Percentiles rank a stretch among this genome's conserved stretches.
Evolutionary conservation across 1,139 yeast genomes (phyloP).

Genomic region (Protomyces lactucae-debilis): DNA sequence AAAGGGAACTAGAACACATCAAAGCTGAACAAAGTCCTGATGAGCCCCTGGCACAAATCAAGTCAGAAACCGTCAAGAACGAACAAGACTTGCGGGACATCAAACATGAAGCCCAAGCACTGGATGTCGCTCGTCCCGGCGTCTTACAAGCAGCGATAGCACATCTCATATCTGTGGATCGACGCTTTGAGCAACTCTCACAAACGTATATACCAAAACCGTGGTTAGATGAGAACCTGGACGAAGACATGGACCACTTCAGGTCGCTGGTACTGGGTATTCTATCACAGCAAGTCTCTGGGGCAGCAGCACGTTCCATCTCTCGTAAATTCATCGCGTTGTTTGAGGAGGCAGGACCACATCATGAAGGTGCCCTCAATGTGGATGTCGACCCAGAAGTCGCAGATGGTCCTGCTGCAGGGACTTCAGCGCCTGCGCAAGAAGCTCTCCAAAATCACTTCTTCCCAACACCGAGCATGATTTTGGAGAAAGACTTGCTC

Average conservation of each 20-base stretch:
- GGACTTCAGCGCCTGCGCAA: constrained; percentile 12
- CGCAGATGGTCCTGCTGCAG: constrained; percentile 9
- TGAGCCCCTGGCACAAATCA: no score
- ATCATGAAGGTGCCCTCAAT: neutral
- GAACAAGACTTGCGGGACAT: neutral
- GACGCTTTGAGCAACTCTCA: constrained; percentile 29
- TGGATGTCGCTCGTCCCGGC: neutral
- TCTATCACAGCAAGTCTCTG: constrained; percentile 67
- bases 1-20: neutral
- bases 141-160: neutral
- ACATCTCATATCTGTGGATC: constrained; percentile 28
- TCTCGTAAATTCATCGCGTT: constrained; percentile 47
- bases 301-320: constrained; percentile 71
- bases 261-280: constrained; percentile 7
- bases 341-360: constrained; percentile 34
- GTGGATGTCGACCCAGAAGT: constrained; percentile 22
- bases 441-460: constrained; percentile 1
- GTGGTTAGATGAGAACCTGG: constrained; percentile 28
- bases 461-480: constrained; percentile 53
- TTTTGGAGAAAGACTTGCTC: constrained; percentile 46
- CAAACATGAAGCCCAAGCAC: neutral
- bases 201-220: constrained; percentile 29
- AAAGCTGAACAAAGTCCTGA: neutral
- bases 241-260: constrained; percentile 31
- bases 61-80: neutral